Evolutionary conservation across 164 flowering plant genomes (phyloP).

Genomic region (Berberis thunbergii): DNA sequence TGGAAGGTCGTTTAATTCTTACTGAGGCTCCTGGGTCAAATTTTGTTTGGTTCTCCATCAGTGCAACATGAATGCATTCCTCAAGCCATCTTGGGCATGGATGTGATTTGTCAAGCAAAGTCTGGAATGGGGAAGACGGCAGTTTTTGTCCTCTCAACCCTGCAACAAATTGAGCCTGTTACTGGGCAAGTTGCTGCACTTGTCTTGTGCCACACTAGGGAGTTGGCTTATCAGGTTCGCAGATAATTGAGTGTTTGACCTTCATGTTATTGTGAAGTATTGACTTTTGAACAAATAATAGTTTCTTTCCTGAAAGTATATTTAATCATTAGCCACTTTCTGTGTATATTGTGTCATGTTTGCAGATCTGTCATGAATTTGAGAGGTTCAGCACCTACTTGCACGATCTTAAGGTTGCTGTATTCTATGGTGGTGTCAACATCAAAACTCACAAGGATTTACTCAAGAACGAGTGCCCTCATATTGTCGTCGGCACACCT

Average conservation of each 20-base stretch:
- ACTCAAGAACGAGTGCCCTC: conserved; percentile 90
- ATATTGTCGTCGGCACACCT: conserved; percentile 96
- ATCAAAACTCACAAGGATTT: no score
- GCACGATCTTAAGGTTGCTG: no score
- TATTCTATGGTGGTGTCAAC: no score
- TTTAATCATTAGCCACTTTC: background rate
- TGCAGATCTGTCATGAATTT: conserved; percentile 65
- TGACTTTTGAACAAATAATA: background rate
- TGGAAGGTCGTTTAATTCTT: conserved; percentile 8
- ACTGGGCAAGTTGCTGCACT: conserved; percentile 95
- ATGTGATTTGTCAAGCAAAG: conserved; percentile 91
- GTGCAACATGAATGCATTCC: conserved; percentile 55
- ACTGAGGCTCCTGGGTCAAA: conserved; percentile 37
- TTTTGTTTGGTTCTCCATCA: conserved; percentile 78
- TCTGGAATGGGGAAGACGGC: conserved; percentile 41
- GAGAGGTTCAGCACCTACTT: no score
- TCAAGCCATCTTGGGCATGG: conserved; percentile 87
- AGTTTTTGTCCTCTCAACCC: conserved; percentile 80
- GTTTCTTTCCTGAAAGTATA: background rate
- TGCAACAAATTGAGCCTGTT: conserved; percentile 26
- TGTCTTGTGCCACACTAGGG: conserved; percentile 92
- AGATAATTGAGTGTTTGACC: background rate
- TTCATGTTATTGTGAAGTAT: background rate
- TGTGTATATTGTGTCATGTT: background rate
- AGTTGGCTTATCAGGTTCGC: conserved; percentile 67